phyloP scores from a whole-genome alignment of 768 basidiomycete genomes.

The Daedaleopsis sinensis region DNA sequence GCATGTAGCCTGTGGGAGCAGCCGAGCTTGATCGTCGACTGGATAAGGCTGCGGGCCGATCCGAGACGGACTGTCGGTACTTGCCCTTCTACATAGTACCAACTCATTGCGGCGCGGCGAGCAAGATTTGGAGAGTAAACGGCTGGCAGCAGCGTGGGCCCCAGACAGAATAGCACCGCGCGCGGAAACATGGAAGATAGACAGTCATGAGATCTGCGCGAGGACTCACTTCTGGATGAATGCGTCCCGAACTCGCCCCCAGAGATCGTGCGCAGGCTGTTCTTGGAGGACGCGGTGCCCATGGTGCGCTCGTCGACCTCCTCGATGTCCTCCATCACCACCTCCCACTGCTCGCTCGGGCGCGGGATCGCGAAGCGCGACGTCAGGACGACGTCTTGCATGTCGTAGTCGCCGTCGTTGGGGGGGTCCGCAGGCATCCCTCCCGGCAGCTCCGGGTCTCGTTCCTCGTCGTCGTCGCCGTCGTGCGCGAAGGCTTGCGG shows the following conservation, averaged over 20 bases:
- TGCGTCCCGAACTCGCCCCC: conserved; percentile 76
- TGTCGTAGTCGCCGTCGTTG: conserved; percentile 6
- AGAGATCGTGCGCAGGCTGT: conserved; percentile 36
- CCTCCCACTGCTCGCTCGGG: conserved; percentile 82
- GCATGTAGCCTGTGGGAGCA: no score
- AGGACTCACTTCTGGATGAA: conserved; percentile 59
- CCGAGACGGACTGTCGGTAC: no score
- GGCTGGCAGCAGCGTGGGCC: no score
- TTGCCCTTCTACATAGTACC: no score
- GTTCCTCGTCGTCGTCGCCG: not conserved
- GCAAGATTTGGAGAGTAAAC: no score
- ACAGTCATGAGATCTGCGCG: not conserved
- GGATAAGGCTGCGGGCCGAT: no score
- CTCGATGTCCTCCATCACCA: conserved; percentile 82
- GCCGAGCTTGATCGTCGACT: no score
- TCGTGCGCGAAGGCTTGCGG: not conserved
- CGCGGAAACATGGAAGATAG: not conserved
- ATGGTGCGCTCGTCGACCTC: conserved; percentile 62
- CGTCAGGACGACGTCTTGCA: conserved; percentile 15
- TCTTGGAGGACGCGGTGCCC: conserved; percentile 52
- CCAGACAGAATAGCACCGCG: no score
- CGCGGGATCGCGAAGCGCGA: conserved; percentile 40
- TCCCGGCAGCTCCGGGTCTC: not conserved
- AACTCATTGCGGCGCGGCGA: no score
- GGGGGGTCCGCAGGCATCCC: not conserved